A percentile compares a stretch with the other conserved stretches of the same genome.
These are phyloP conservation scores for Madurella fahalii DNA, from an alignment of 2,329 filamentous ascomycete genomes.

Conservation along the genomic window DNA sequence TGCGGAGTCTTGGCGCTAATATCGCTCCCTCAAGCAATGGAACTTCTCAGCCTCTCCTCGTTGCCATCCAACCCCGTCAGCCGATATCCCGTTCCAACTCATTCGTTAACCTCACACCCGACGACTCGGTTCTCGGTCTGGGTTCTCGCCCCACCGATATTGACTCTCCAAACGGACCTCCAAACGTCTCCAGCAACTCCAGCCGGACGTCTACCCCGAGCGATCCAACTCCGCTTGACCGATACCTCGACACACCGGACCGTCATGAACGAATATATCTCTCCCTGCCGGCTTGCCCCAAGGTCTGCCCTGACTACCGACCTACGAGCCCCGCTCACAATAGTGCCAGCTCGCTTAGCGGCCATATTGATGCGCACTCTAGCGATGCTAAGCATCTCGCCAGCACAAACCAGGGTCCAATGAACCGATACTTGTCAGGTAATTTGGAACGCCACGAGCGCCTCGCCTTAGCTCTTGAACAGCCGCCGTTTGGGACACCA, in stretches of 20 bases:
- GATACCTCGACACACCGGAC: conserved; percentile 4
- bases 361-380: too few species aligned
- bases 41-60: too few species aligned
- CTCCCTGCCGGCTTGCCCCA: not conserved
- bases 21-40: too few species aligned
- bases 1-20: too few species aligned
- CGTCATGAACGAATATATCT: conserved; percentile 6
- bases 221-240: not conserved
- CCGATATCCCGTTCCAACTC: not conserved
- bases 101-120: conserved; percentile 1
- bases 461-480: not conserved
- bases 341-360: too few species aligned
- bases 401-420: not conserved
- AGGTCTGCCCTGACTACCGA: not conserved
- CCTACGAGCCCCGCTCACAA: not conserved
- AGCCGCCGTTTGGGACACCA: not conserved
- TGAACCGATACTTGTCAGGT: conserved; percentile 2
- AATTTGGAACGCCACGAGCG: not conserved
- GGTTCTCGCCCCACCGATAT: too few species aligned
- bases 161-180: not conserved
- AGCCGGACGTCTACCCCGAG: not conserved
- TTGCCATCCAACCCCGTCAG: too few species aligned
- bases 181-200: conserved; percentile 2
- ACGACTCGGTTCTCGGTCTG: not conserved
- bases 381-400: too few species aligned